A percentile compares a stretch with the other conserved stretches of the same genome.
phyloP scores from a whole-genome alignment of 352 stramenopile genomes.

The Globisporangium echinulatum region DNA sequence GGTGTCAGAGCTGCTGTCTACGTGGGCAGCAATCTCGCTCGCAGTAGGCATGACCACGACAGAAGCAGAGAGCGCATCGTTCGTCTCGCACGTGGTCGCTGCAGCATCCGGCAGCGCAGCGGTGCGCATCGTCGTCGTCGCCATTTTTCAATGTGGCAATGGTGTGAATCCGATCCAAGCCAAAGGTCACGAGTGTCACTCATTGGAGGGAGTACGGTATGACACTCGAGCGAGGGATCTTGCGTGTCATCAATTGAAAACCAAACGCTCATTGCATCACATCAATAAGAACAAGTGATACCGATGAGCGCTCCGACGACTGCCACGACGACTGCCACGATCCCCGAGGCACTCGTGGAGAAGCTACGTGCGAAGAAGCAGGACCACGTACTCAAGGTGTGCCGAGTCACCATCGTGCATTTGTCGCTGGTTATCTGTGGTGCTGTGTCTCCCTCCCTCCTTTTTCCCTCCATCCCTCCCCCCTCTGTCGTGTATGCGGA shows the following conservation, averaged over 20 bases:
- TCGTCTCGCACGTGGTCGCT: background rate
- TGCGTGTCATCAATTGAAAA: too few relatives aligned
- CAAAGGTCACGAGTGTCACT: background rate
- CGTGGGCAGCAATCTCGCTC: background rate
- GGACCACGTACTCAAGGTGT: slow-evolving; percentile 66
- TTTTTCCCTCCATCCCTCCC: too few relatives aligned
- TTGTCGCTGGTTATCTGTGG: too few relatives aligned
- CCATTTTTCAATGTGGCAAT: background rate
- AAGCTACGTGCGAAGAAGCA: slow-evolving; percentile 40
- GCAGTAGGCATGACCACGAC: background rate
- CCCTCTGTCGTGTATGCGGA: too few relatives aligned
- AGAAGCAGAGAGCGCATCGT: background rate
- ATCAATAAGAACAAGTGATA: background rate
- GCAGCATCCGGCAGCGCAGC: background rate
- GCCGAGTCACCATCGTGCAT: background rate
- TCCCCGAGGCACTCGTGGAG: slow-evolving; percentile 23
- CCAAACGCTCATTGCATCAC: background rate
- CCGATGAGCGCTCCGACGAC: background rate
- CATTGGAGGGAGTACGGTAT: too few relatives aligned
- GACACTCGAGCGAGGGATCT: too few relatives aligned
- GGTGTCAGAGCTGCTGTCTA: background rate
- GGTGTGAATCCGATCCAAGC: background rate
- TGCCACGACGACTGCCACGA: slow-evolving; percentile 13
- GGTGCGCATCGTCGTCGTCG: background rate
- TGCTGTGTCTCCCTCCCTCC: too few relatives aligned